Percentiles rank a stretch among this genome's conserved stretches.
Evolutionary conservation across 257 asterid species (phyloP).

Genomic region (Avicennia marina): DNA sequence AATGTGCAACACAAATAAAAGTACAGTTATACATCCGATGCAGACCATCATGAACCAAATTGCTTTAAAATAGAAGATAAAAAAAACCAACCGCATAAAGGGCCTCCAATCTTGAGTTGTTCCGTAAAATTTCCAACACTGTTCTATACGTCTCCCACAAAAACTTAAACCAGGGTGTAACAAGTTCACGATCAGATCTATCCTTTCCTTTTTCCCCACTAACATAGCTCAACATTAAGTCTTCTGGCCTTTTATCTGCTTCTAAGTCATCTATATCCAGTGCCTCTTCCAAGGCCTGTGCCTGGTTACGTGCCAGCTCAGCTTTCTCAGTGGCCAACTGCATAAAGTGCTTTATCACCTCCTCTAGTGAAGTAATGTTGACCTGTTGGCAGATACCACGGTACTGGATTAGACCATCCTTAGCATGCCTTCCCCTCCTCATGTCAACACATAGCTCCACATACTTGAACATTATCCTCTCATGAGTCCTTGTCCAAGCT

Average conservation of each 20-base stretch:
- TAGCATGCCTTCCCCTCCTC: constrained; percentile 96
- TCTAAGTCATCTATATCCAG: constrained; percentile 87
- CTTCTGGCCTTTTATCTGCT: constrained; percentile 95
- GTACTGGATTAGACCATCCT: constrained; percentile 91
- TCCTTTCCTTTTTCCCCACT: constrained; percentile 97
- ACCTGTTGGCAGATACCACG: constrained; percentile 96
- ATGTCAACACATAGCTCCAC: constrained; percentile 92
- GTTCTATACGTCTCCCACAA: constrained; percentile 90
- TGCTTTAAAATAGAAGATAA: not conserved
- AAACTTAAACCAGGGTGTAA: constrained; percentile 84
- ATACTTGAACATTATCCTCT: constrained; percentile 82
- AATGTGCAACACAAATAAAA: not conserved
- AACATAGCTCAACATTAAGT: constrained; percentile 89
- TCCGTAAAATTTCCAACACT: constrained; percentile 67
- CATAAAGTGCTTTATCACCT: constrained; percentile 95
- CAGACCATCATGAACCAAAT: too few relatives aligned
- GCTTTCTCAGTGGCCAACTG: constrained; percentile 90
- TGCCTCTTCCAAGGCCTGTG: constrained; percentile 87
- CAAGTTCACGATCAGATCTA: constrained; percentile 89
- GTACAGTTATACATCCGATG: not conserved
- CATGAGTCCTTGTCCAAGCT: constrained; percentile 93
- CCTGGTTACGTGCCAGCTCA: constrained; percentile 76
- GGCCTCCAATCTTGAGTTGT: constrained; percentile 73
- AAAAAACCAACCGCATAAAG: constrained; percentile 53
- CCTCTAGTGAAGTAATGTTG: constrained; percentile 78